phyloP scores from a whole-genome alignment of 805 yeast species.

The Vanderwaltozyma yarrowii region DNA sequence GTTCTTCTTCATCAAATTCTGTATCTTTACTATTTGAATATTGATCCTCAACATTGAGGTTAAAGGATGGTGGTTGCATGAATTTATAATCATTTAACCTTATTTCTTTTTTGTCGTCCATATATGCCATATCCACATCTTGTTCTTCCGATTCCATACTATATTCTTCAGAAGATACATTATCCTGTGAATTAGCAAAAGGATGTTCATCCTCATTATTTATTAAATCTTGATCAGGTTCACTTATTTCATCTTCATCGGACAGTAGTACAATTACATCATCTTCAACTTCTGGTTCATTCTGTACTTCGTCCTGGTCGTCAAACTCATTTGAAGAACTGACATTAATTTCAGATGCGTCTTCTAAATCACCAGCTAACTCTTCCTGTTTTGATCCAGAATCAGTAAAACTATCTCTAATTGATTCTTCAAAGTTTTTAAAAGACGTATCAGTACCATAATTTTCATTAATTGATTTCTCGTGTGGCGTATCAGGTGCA shows the following conservation, averaged over 20 bases:
- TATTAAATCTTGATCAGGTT: neutral
- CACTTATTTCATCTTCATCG: neutral
- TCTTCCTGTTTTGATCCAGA: neutral
- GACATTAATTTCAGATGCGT: neutral
- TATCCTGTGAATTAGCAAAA: too few species aligned
- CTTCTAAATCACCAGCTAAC: neutral
- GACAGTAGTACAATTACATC: neutral
- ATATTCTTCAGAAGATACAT: too few species aligned
- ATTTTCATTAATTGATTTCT: neutral
- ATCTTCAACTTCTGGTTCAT: too few species aligned
- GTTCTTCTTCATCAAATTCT: neutral
- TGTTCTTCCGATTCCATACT: too few species aligned
- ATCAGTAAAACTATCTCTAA: conserved; percentile 8
- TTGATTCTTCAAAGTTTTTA: conserved; percentile 11
- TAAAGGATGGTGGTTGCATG: neutral
- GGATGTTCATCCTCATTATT: too few species aligned
- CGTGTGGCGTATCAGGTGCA: too few species aligned
- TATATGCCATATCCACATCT: neutral
- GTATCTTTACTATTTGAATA: neutral
- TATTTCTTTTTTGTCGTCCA: too few species aligned
- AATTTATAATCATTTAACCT: neutral
- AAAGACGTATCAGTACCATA: conserved; percentile 16
- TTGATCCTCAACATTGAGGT: neutral
- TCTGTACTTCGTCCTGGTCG: too few species aligned
- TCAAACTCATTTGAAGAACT: too few species aligned